Conservation (phyloP, 108 stramenopile species). For the Nannochloropsis oceanica region DNA sequence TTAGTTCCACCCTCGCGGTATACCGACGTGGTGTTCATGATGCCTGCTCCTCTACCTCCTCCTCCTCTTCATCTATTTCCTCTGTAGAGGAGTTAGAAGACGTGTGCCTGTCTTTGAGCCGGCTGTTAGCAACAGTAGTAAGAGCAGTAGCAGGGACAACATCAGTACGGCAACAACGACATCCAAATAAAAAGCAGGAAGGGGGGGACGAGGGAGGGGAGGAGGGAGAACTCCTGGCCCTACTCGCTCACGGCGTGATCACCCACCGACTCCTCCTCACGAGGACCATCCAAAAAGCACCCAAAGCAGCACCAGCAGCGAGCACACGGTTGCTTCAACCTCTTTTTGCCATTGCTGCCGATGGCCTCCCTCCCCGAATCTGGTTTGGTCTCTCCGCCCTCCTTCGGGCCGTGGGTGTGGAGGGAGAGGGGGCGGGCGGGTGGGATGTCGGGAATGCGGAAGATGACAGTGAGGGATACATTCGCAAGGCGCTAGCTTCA, state of each 20-base stretch:
- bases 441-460: neutral
- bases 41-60: neutral
- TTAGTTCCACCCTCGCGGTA: neutral
- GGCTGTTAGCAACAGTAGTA: no score
- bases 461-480: neutral
- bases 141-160: no score
- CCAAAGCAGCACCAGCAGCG: neutral
- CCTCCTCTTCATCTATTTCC: neutral
- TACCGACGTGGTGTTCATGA: no score
- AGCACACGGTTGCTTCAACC: neutral
- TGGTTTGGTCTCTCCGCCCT: neutral
- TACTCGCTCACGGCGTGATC: no score
- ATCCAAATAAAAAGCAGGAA: neutral
- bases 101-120: neutral
- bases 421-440: neutral
- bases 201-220: neutral
- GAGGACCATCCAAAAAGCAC: neutral
- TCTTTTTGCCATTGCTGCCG: neutral
- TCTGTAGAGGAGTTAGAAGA: neutral
- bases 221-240: neutral
- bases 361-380: neutral
- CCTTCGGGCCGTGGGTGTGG: neutral
- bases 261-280: no score
- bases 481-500: neutral
- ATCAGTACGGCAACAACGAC: no score